Conservation (phyloP, 2,329 filamentous ascomycete species). For the Monosporascus sp. region DNA sequence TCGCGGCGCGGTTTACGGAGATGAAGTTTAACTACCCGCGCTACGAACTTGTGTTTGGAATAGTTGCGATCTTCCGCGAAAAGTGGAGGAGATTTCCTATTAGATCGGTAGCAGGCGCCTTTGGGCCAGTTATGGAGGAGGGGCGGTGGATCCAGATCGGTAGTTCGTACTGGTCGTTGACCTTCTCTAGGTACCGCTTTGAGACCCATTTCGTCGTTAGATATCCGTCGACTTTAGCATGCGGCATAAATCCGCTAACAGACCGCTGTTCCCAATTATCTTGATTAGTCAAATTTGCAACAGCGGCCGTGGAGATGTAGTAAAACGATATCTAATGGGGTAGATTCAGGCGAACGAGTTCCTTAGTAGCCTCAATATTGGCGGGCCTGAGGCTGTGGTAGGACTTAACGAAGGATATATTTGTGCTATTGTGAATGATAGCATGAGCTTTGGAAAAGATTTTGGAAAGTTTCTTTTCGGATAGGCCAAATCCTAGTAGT, state of each 20-base stretch:
- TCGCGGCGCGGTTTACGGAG: background rate
- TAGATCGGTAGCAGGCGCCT: constrained; percentile 1
- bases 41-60: background rate
- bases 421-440: constrained; percentile 49
- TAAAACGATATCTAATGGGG: constrained; percentile 26
- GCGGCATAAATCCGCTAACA: background rate
- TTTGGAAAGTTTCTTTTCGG: background rate
- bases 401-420: constrained; percentile 29
- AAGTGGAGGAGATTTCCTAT: constrained; percentile 3
- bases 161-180: background rate
- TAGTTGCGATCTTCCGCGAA: background rate
- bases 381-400: constrained; percentile 27
- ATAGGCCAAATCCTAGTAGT: background rate
- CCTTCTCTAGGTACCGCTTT: constrained; percentile 17
- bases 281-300: constrained; percentile 3
- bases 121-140: background rate
- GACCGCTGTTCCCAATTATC: background rate
- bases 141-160: constrained; percentile 5
- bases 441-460: constrained; percentile 28
- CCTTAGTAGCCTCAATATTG: constrained; percentile 30
- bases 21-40: background rate
- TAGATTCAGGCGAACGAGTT: constrained; percentile 11
- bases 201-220: constrained; percentile 19
- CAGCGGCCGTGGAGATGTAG: constrained; percentile 28
- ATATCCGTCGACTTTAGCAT: constrained; percentile 15